These are phyloP conservation scores for Albizia julibrissin DNA, from an alignment of 306 rosid genomes.

Conservation along the genomic window DNA sequence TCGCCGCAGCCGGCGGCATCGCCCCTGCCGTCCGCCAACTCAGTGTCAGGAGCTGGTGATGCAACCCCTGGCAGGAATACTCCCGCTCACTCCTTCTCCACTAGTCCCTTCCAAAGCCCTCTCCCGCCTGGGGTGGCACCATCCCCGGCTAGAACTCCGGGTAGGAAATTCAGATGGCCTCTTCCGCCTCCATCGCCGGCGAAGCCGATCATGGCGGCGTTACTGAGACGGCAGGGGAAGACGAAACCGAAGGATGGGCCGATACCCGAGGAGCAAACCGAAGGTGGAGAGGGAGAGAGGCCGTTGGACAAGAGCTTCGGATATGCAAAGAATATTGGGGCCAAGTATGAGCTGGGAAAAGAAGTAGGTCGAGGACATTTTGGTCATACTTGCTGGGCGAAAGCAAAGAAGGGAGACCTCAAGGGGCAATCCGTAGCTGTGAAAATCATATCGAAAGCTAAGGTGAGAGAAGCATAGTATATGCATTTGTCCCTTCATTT, in stretches of 20 bases:
- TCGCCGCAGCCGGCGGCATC: slow-evolving; percentile 18
- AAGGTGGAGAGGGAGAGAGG: slow-evolving; percentile 60
- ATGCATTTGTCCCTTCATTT: neutral
- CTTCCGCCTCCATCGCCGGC: slow-evolving; percentile 97
- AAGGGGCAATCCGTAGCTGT: slow-evolving; percentile 90
- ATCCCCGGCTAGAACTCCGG: slow-evolving; percentile 82
- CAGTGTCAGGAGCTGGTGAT: slow-evolving; percentile 38
- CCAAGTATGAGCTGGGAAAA: slow-evolving; percentile 81
- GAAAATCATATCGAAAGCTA: slow-evolving; percentile 89
- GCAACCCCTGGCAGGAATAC: slow-evolving; percentile 54
- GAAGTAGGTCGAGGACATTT: slow-evolving; percentile 98
- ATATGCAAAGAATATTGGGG: slow-evolving; percentile 77
- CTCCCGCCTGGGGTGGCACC: slow-evolving; percentile 85
- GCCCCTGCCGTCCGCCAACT: slow-evolving; percentile 9
- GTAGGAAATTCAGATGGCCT: slow-evolving; percentile 92
- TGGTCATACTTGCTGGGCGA: slow-evolving; percentile 95
- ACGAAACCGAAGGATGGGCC: slow-evolving; percentile 69
- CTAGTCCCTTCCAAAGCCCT: slow-evolving; percentile 72
- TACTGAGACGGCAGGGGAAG: slow-evolving; percentile 62
- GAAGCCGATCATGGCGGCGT: slow-evolving; percentile 87
- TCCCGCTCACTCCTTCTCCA: slow-evolving; percentile 63
- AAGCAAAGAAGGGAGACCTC: slow-evolving; percentile 82
- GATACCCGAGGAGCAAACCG: slow-evolving; percentile 83
- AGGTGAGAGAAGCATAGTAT: slow-evolving; percentile 50
- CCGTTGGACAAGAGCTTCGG: slow-evolving; percentile 88